Evolutionary conservation across 2,329 filamentous ascomycete genomes (phyloP), one percentile per base, ranked within the genome.

Genomic region (Botryotinia calthae): DNA sequence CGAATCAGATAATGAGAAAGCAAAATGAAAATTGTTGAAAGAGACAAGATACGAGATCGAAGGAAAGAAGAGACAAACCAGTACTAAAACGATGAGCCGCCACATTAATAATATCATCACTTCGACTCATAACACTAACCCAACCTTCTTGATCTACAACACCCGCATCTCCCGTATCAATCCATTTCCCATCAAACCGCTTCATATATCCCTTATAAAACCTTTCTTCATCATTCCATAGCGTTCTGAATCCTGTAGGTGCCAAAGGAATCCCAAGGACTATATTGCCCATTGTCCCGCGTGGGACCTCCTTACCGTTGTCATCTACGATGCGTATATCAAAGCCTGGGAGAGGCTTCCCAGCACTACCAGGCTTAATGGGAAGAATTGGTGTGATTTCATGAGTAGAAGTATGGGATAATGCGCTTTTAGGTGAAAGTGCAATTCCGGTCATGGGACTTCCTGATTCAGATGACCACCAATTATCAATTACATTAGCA

Each of bases 21-120:
- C 4, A 25, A 34, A 42, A 18, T 20, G 44, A 48, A 67, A 25
- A 12, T 7, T 40, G 8, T 18, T 7, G 37, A 37, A 28, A 6
- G 37, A 42, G 14, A 8, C 18, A 14, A 28, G 58, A 34, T 7
- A 5, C 12, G 14, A 8, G 16, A 56, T 18, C 16, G 51, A 28
- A 56, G n/a, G 25, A n/a, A 63, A 66, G 37, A 59, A 28, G 67
- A 71, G 37, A 81, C 86, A 78, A 85, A 92, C 92, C 93, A 18
- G 94, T 97, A 75, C 92, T 95, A 74, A 98, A 90, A 22, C 95
- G 89, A 83, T 98, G 95, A 8, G 95, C 94, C 58, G 94, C 95
- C n/a, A 97, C 95, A 80, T 98, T 98, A 80, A 98, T 94, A 74
- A 98, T 91, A 81, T 98, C 95, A 83, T 98, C 95, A 46, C 82